Evolutionary conservation across 495 filamentous ascomycete species (phyloP).

Genomic region (Cercophora scortea): DNA sequence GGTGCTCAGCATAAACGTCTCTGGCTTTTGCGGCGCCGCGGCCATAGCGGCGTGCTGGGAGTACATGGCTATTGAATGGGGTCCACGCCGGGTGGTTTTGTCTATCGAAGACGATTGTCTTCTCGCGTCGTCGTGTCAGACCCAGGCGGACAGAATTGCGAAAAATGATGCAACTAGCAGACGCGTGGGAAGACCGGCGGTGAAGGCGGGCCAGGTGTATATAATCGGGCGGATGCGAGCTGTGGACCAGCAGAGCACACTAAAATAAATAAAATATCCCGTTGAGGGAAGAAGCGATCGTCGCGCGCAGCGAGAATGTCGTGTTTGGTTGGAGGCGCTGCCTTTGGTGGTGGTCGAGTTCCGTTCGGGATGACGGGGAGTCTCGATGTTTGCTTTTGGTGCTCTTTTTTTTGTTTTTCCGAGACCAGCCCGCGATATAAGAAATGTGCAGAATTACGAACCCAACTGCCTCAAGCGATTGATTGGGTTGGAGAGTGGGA

Average conservation of each 20-base stretch:
- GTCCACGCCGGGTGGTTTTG: not conserved
- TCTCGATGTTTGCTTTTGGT: constrained; percentile 5
- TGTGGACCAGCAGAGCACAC: too few species aligned
- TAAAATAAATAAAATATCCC: not conserved
- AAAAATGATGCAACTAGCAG: too few species aligned
- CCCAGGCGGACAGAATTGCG: too few species aligned
- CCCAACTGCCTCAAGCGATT: constrained; percentile 24
- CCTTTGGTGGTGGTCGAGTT: constrained; percentile 10
- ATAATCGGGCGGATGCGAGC: too few species aligned
- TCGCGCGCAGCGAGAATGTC: not conserved
- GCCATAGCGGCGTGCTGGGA: constrained; percentile 44
- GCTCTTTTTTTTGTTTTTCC: constrained; percentile 12
- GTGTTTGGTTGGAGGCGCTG: constrained; percentile 19
- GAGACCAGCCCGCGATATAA: constrained; percentile 30
- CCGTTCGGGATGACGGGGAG: not conserved
- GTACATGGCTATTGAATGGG: constrained; percentile 31
- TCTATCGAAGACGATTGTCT: not conserved
- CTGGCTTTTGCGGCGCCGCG: constrained; percentile 67
- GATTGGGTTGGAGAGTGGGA: constrained; percentile 6
- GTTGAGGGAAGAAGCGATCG: constrained; percentile 10
- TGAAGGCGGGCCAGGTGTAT: too few species aligned
- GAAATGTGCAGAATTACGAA: constrained; percentile 15
- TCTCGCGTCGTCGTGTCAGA: too few species aligned
- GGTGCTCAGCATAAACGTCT: constrained; percentile 95
- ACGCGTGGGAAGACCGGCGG: too few species aligned